Evolutionary conservation across 164 flowering plant genomes (phyloP), one percentile per base, ranked within the genome.

Genomic region (Stephania yunnanensis): DNA sequence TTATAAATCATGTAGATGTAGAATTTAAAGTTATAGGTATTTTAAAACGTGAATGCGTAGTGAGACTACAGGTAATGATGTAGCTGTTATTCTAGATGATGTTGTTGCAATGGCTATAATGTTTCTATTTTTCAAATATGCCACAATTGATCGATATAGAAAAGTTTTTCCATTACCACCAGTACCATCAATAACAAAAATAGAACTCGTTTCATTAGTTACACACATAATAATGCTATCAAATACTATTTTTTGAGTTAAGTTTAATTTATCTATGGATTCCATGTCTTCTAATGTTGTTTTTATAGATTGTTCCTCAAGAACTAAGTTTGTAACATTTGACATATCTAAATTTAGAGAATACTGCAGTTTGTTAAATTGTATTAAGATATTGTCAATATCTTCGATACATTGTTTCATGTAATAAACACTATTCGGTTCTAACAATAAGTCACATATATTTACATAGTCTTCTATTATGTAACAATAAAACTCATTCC

Each of bases 91-190:
- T 66, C 58, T 48, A 1, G 25, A 66, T 0, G 63, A 15, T n/a
- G 70, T 22, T 45, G 67, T 75, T 12, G 77, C 48, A 25, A 75
- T 11, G 29, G 72, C 66, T 29, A 75, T 75, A 4, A 30, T 64
- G 19, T 48, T 64, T 25, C 69, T n/a, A 15, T 22, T 69, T 42
- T 67, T 48, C 0, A 75, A 12, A 31, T 25, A 52, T 22, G 79
- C 74, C 7, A 77, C 30, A 5, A 64, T 65, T 48, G 50, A 19
- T 1, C 19, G 55, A 53, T 77, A 72, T 13, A 65, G 45, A 19
- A 46, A 77, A 2, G 75, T 77, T 31, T 77, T 77, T 2, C 79
- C 68, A 15, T 45, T 64, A 25, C 25, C 76, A 25, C 77, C 68
- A 2, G 71, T 42, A 36, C 67, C 68, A 55, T 71, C 58, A 8